Base-by-base conservation (phyloP, 345 rosid genomes). In the Eucalyptus albens region DNA sequence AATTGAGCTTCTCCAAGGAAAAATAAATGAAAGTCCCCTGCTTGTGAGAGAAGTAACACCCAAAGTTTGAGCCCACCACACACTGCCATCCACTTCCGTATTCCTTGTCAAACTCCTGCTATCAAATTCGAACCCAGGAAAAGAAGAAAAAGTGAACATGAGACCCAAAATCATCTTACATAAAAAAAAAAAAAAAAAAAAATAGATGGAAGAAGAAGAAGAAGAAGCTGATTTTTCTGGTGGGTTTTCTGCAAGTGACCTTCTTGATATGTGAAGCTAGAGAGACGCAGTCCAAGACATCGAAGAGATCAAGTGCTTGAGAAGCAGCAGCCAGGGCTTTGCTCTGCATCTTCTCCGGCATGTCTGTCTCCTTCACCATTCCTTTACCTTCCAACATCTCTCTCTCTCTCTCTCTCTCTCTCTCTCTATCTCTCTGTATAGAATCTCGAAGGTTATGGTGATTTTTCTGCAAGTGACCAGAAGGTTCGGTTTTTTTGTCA, bases 261-360 rank as follows among this genome's bases (percentile, higher is more conserved):
- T 92, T 92, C 69, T 94, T 94, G 72, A 93, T 94, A 86, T 94
- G 90, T 85, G 93, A 90, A 86, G 94, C 94, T 77, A 93, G 89
- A 26, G 93, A 93, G 62, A 88, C 88, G 91, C 90, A 92, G 67
- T 94, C 93, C 33, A 62, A 45, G 42, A 94, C 94, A 87, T 94
- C 95, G 45, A 87, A 94, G 86, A 93, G 88, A 91, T 94, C 94
- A 37, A 94, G 92, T 5, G 95, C 94, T 31, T 94, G 93, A 92
- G 97, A 97, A 91, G 99, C 99, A 91, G 90, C 94, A 87, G 95
- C 92, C 99, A 97, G 95, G 86, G 99, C 99, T 82, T 95, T 94
- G 72, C 91, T 88, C 93, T 96, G 99, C 99, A 97, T 96, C 95
- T 96, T 96, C 92, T 92, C 40, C 49, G 99, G 96, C 99, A 97